Conservation (phyloP, 495 filamentous ascomycete genomes). For the Penicillium samsonianum region DNA sequence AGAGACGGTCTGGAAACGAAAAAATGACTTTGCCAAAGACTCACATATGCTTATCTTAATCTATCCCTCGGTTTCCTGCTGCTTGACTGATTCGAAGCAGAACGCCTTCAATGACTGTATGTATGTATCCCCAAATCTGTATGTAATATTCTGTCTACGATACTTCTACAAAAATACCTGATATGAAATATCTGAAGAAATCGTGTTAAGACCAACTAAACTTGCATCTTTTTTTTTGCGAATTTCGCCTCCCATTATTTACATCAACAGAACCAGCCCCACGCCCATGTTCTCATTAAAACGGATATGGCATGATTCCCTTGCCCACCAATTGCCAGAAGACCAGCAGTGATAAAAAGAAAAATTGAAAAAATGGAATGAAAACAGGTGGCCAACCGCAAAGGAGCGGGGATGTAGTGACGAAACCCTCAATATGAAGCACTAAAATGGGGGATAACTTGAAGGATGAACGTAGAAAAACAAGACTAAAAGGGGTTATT, state of each 20-base stretch:
- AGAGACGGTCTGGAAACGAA: not conserved
- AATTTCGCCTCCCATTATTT: slow-evolving; percentile 37
- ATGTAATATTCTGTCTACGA: slow-evolving; percentile 5
- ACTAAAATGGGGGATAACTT: slow-evolving; percentile 16
- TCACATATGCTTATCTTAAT: not conserved
- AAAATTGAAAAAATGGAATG: slow-evolving; percentile 7
- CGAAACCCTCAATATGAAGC: slow-evolving; percentile 12
- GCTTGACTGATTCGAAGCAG: not conserved
- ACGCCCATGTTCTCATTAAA: slow-evolving; percentile 35
- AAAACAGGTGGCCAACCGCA: slow-evolving; percentile 15
- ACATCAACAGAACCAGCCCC: slow-evolving; percentile 39
- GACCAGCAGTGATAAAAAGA: slow-evolving; percentile 14
- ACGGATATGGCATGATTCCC: slow-evolving; percentile 28
- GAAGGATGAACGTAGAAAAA: slow-evolving; percentile 14
- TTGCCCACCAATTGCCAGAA: slow-evolving; percentile 22
- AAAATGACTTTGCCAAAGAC: not conserved
- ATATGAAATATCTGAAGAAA: slow-evolving; percentile 1
- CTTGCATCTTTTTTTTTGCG: slow-evolving; percentile 15
- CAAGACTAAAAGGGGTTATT: slow-evolving; percentile 28
- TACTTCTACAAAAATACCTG: slow-evolving; percentile 7
- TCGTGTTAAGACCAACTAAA: slow-evolving; percentile 12
- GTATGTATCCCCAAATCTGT: not conserved
- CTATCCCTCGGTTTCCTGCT: not conserved
- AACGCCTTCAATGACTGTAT: slow-evolving; percentile 1
- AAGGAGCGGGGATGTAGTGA: slow-evolving; percentile 18